Percentiles rank a stretch among this genome's conserved stretches.
These are phyloP conservation scores for Rhinocladiella similis DNA, from an alignment of 2,329 filamentous ascomycete genomes.

Conservation along the genomic window DNA sequence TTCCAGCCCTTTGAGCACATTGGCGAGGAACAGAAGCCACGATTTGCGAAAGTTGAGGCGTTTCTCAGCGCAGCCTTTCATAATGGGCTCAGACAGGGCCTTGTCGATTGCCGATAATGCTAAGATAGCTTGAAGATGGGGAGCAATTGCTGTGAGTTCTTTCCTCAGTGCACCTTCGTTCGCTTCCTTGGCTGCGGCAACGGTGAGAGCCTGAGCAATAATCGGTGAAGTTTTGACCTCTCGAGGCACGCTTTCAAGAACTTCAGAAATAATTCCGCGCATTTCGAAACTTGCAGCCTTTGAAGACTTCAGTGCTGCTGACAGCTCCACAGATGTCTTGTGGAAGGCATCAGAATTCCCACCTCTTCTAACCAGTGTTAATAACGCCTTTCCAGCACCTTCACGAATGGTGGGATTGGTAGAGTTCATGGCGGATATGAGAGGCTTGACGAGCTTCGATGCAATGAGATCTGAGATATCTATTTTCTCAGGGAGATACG, in stretches of 20 bases:
- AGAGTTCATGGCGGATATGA: constrained; percentile 89
- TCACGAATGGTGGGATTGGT: constrained; percentile 76
- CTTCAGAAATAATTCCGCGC: constrained; percentile 76
- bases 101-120: constrained; percentile 65
- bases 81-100: constrained; percentile 66
- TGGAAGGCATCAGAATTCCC: constrained; percentile 60
- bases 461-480: constrained; percentile 77
- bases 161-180: constrained; percentile 80
- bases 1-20: constrained; percentile 19
- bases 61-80: constrained; percentile 85
- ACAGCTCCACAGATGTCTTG: constrained; percentile 74
- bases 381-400: constrained; percentile 74
- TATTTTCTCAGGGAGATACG: constrained; percentile 66
- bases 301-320: constrained; percentile 74
- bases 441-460: constrained; percentile 75
- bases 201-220: constrained; percentile 65
- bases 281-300: constrained; percentile 87
- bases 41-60: constrained; percentile 72
- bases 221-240: constrained; percentile 65
- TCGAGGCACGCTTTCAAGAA: constrained; percentile 66
- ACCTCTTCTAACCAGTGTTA: constrained; percentile 64
- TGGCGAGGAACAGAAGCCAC: constrained; percentile 64
- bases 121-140: constrained; percentile 64
- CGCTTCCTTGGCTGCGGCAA: constrained; percentile 76
- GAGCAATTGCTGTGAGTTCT: constrained; percentile 70